Base-by-base conservation (phyloP, 108 stramenopile species). In the Schizochytrium sp. region DNA sequence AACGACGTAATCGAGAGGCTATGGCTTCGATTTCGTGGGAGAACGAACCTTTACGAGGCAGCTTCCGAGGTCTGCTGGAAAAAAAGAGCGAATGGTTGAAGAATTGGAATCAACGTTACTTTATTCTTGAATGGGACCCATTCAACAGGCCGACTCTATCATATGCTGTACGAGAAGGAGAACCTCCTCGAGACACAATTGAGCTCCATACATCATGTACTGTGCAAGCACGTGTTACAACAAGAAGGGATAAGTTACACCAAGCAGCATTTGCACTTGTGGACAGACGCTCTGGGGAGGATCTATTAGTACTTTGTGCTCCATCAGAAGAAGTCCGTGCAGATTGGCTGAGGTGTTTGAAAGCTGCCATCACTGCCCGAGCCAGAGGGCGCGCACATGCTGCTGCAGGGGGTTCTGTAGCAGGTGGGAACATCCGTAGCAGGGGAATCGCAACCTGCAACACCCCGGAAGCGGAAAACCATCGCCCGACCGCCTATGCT, bases 291-390 rank as follows among this genome's bases (percentile, higher is more conserved):
- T 49, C 53, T 28, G 76, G 76, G 1, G 50, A 83, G 47, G 76
- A 83, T 28, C 45, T 83, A 13, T 53, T 83, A 47, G 76, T 83
- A 40, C 50, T 83, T 5, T 83, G 76, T 53, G 76, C 76, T 17
- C 50, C 47, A n/a, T 55, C 47, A 13, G 76, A 83, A 5, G 13
- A 49, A 42, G 76, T 40, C 3, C 10, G 76, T 8, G 47, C 76
- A 10, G 47, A 38, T 38, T 83, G 76, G 76, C 76, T 83, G 0
- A 47, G 53, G 5, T 55, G 55, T 38, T n/a, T 83, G 5, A 83
- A 83, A 40, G 76, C 76, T 5, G 76, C 76, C 3, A 83, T 83
- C 76, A 83, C 76, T 38, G 76, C 76, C 38, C 47, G 76, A 53
- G 53, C 50, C 2, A 17, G 76, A 5, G 76, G 50, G 3, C 12